Conservation (phyloP, 169 alveolate genomes). For the Cytauxzoon felis region DNA sequence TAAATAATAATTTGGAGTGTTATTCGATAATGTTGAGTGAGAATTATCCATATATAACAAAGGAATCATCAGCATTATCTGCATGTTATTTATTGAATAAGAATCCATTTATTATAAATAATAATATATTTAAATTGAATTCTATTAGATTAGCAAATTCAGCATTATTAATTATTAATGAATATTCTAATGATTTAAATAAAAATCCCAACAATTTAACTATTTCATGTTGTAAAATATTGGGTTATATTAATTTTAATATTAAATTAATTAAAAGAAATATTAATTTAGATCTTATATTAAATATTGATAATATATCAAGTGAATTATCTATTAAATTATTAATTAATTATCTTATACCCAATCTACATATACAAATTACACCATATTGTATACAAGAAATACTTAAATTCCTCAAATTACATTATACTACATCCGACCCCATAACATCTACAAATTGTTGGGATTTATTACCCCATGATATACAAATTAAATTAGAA, state of each 20-base stretch:
- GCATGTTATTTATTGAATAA: conserved; percentile 24
- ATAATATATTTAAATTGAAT: background rate
- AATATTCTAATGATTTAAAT: conserved; percentile 31
- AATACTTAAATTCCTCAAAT: conserved; percentile 17
- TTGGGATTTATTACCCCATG: conserved; percentile 25
- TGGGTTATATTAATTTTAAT: conserved; percentile 44
- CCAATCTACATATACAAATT: conserved; percentile 46
- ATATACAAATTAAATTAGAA: conserved; percentile 13
- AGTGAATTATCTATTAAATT: conserved; percentile 10
- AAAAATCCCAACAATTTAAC: conserved; percentile 29
- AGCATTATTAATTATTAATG: conserved; percentile 26
- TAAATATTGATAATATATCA: background rate
- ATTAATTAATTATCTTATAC: conserved; percentile 26
- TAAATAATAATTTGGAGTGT: too few relatives aligned
- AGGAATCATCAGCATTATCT: conserved; percentile 43
- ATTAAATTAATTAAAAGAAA: background rate
- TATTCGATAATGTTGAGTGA: too few relatives aligned
- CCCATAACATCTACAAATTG: conserved; percentile 2
- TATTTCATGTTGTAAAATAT: conserved; percentile 24
- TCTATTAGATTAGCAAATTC: conserved; percentile 19
- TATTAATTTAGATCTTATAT: background rate
- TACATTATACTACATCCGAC: conserved; percentile 28
- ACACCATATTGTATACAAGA: conserved; percentile 45
- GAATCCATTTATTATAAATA: conserved; percentile 38
- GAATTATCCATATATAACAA: conserved; percentile 29